phyloP scores from a whole-genome alignment of 768 basidiomycete species.

The Suillus discolor region DNA sequence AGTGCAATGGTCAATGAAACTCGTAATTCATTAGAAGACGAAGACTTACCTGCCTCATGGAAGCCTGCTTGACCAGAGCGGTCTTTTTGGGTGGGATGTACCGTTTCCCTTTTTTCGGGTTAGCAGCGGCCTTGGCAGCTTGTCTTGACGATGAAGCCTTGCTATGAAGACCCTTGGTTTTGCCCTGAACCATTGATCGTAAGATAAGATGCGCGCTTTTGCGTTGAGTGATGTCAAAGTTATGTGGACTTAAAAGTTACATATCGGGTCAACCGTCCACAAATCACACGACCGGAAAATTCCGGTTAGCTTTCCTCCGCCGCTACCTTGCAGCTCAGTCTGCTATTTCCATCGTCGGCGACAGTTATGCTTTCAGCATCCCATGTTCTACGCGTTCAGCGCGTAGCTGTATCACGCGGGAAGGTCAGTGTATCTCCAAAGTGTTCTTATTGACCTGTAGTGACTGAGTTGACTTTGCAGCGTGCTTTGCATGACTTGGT shows the following conservation, averaged over 20 bases:
- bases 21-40: conserved; percentile 7
- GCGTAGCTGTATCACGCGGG: conserved; percentile 46
- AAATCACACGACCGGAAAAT: conserved; percentile 1
- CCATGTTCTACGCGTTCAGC: conserved; percentile 54
- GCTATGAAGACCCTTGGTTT: conserved; percentile 72
- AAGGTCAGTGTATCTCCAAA: conserved; percentile 40
- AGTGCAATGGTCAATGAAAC: conserved; percentile 1
- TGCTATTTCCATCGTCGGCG: conserved; percentile 10
- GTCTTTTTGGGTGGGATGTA: conserved; percentile 83
- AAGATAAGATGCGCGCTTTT: background rate
- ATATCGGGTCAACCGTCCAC: conserved; percentile 13
- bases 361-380: conserved; percentile 45
- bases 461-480: conserved; percentile 38
- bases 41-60: conserved; percentile 70
- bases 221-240: background rate
- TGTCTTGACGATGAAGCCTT: conserved; percentile 59
- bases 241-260: background rate
- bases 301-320: conserved; percentile 13
- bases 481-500: conserved; percentile 76
- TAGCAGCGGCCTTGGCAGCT: conserved; percentile 66
- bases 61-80: conserved; percentile 67
- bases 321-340: conserved; percentile 14
- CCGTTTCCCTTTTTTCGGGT: conserved; percentile 78
- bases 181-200: conserved; percentile 76
- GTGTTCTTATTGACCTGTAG: background rate